A percentile compares a stretch with the other conserved stretches of the same genome.
Conservation (phyloP, 2,329 filamentous ascomycete species). For the Xylaria sp. region DNA sequence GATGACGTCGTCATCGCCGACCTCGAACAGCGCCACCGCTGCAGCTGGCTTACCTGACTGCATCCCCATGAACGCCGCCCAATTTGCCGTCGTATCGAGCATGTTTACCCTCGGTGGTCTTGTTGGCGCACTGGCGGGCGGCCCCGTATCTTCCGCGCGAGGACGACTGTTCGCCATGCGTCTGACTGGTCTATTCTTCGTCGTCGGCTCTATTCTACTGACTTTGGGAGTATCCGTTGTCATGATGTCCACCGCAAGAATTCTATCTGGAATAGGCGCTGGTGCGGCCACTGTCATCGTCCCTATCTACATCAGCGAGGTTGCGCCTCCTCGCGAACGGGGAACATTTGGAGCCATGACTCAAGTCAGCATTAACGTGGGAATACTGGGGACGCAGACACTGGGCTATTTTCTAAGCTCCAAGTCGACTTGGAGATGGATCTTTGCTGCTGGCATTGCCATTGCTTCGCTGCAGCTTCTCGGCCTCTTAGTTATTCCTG, state of each 20-base stretch:
- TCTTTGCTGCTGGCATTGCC: constrained; percentile 77
- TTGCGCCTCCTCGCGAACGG: constrained; percentile 78
- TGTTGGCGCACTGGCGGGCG: constrained; percentile 81
- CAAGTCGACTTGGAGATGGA: constrained; percentile 82
- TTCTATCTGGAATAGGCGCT: constrained; percentile 84
- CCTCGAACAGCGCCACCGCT: constrained; percentile 43
- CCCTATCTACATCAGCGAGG: constrained; percentile 93
- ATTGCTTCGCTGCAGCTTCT: constrained; percentile 75
- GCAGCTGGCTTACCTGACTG: constrained; percentile 72
- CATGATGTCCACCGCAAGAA: constrained; percentile 76
- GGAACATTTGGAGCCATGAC: constrained; percentile 88
- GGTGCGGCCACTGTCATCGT: constrained; percentile 93
- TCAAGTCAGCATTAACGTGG: constrained; percentile 92
- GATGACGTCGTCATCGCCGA: constrained; percentile 46
- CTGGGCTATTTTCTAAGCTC: constrained; percentile 89
- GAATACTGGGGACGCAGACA: constrained; percentile 84
- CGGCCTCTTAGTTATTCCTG: constrained; percentile 80
- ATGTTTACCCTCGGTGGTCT: constrained; percentile 93
- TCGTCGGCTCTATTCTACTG: constrained; percentile 79
- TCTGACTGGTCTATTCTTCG: constrained; percentile 79
- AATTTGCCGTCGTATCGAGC: constrained; percentile 88
- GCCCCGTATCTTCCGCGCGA: constrained; percentile 79
- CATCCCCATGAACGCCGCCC: constrained; percentile 84
- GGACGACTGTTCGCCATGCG: constrained; percentile 83
- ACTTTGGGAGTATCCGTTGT: constrained; percentile 75